Evolutionary conservation across 805 yeast species (phyloP), one percentile per base, ranked within the genome.

Genomic region (Candida hungchunana): DNA sequence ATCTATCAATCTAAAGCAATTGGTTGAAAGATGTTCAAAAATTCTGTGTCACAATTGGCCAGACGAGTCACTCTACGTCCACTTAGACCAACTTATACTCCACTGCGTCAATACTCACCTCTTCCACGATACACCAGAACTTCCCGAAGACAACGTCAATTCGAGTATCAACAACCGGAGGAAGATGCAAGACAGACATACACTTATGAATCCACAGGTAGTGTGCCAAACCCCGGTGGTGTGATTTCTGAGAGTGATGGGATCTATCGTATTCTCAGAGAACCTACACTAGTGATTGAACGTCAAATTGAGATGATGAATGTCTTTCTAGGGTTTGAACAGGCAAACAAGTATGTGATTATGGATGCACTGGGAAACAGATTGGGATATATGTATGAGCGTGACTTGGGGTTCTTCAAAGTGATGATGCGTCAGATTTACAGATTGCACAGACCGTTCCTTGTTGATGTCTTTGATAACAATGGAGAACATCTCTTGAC

Each of bases 271-370:
- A 63, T 89, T 6, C 61, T 90, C 26, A 71, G 71, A 27, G 86
- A 86, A 49, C 97, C 97, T 2, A 82, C 90, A 5, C 59, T 90
- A 15, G 87, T 90, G 1, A 76, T 93, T 30, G 96, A 90, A 53
- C 71, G 98, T 39, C 83, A 85, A 53, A 67, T 93, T 17, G 97
- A 93, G 62, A 71, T 81, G 65, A 80, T 87, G 87, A 89, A 87
- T 53, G 67, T 93, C 13, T 71, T 88, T 35, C 54, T 89, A 10
- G 97, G 97, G 1, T 86, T 84, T 50, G 97, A 90, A 57, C 97
- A 93, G 62, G 86, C 93, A 2, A 90, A 89, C 56, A 65, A 71
- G 45, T 90, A 90, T 55, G 70, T 67, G 10, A 71, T 93, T 29
- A 70, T 80, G 77, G 82, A 86, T 56, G 71, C 82, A 0, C 48